These are phyloP conservation scores for Vitis labrusca DNA, from an alignment of 164 flowering plant genomes.

Conservation along the genomic window DNA sequence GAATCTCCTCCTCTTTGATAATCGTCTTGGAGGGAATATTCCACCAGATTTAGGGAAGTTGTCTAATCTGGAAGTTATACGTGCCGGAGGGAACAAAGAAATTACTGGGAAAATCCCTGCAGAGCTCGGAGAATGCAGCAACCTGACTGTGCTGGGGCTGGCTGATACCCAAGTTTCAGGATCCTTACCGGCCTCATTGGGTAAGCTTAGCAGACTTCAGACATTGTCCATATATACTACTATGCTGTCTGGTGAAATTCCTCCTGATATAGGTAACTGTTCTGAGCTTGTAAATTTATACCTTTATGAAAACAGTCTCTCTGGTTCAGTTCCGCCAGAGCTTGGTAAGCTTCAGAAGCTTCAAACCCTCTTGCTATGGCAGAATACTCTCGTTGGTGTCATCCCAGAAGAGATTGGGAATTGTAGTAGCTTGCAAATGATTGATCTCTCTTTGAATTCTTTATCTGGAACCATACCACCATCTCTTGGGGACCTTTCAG, in stretches of 20 bases:
- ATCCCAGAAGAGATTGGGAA: conserved; percentile 87
- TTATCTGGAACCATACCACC: conserved; percentile 73
- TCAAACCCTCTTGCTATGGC: conserved; percentile 74
- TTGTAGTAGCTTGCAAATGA: conserved; percentile 48
- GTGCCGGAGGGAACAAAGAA: conserved; percentile 85
- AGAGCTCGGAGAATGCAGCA: conserved; percentile 15
- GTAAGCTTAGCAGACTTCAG: conserved; percentile 58
- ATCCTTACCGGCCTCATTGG: conserved; percentile 44
- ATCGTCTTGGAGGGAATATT: conserved; percentile 48
- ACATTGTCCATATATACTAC: conserved; percentile 72
- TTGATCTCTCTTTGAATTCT: conserved; percentile 78
- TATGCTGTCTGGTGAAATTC: conserved; percentile 79
- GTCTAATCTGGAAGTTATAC: conserved; percentile 39
- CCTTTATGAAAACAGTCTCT: conserved; percentile 67
- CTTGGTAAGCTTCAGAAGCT: conserved; percentile 72
- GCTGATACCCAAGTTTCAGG: conserved; percentile 40
- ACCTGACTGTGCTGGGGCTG: conserved; percentile 30
- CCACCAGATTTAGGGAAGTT: conserved; percentile 62
- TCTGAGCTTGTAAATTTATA: conserved; percentile 68
- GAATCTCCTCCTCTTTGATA: conserved; percentile 61
- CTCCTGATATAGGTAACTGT: conserved; percentile 74
- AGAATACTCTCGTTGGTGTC: conserved; percentile 62
- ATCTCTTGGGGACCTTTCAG: conserved; percentile 48
- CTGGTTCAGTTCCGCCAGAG: conserved; percentile 71
- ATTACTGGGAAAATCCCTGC: conserved; percentile 14